Base-by-base conservation (phyloP, 139 green algal species). In the Picochlorum sp. region DNA sequence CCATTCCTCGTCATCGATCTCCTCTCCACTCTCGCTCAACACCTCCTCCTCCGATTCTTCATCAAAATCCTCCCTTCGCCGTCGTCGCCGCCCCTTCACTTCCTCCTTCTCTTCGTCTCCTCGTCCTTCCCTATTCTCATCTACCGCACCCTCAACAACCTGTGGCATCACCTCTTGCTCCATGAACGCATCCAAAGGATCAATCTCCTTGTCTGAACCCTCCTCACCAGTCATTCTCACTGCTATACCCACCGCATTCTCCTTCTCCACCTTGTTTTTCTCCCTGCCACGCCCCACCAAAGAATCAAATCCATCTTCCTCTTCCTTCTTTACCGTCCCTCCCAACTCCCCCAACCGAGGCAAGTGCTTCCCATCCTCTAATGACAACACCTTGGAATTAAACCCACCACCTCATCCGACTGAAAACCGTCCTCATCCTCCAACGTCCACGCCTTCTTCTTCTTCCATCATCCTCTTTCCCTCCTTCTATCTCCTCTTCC, bases 81-180 rank as follows among this genome's bases (percentile, higher is more conserved):
- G 1, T 61, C 61, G 51, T 45, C 45, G 28, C 56, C 10, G 23
- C 32, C 37, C 26, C 23, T 41, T 50, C 6, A 28, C 26, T 45
- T 21, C 5, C 70, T 98, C 92, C 5, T 86, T 76, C 37, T 92
- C 90, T 4, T 86, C 84, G 13, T 79, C 75, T 13, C 68, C 16
- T 47, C 30, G 23, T 54, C 72, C 4, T 55, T 63, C 16, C 34
- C 52, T 21, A 61, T 38, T 6, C 49, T 52, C 13, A 52, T 49
- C 62, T 30, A 49, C 37, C 62, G 56, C 37, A 11, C 44, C 45
- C 2, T 57, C 21, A 28, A 10, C 16, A 14, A 61, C 32, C 26
- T 26, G 32, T 45, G 44, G 24, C 18, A 38, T 21, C 28, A 14
- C 11, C 13, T 49, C 49, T 30, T 51, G 32, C 34, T n/a, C 11